These are phyloP conservation scores for Aspergillus tamarii DNA, from an alignment of 2,329 filamentous ascomycete species.

Conservation along the genomic window DNA sequence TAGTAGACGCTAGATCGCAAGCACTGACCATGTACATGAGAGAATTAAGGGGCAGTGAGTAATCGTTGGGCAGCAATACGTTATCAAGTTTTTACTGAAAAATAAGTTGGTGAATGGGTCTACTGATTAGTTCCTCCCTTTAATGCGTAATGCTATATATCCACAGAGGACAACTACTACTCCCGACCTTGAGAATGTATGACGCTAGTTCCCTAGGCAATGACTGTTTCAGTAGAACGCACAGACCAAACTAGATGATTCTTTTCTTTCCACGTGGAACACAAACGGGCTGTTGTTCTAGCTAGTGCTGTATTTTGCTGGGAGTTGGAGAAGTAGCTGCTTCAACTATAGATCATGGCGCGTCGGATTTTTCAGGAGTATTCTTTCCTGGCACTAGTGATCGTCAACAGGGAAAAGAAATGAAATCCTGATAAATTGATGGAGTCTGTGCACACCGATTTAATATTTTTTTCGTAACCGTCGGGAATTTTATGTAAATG, in stretches of 20 bases:
- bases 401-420: neutral
- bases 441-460: too few species aligned
- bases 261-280: neutral
- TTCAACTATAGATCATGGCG: neutral
- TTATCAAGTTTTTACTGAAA: neutral
- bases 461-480: neutral
- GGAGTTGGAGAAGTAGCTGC: neutral
- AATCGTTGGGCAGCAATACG: conserved; percentile 1
- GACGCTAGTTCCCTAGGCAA: neutral
- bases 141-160: neutral
- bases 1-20: conserved; percentile 1
- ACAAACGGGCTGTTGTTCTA: neutral
- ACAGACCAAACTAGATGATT: neutral
- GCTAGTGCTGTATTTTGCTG: neutral
- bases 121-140: neutral
- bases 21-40: neutral
- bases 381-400: neutral
- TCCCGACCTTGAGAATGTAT: neutral
- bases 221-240: neutral
- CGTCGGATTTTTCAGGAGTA: neutral
- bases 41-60: neutral
- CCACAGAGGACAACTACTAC: neutral
- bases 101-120: neutral
- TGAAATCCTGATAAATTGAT: too few species aligned
- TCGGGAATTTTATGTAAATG: neutral